Base-by-base conservation (phyloP, 306 rosid species). In the Rubus parviflorus region DNA sequence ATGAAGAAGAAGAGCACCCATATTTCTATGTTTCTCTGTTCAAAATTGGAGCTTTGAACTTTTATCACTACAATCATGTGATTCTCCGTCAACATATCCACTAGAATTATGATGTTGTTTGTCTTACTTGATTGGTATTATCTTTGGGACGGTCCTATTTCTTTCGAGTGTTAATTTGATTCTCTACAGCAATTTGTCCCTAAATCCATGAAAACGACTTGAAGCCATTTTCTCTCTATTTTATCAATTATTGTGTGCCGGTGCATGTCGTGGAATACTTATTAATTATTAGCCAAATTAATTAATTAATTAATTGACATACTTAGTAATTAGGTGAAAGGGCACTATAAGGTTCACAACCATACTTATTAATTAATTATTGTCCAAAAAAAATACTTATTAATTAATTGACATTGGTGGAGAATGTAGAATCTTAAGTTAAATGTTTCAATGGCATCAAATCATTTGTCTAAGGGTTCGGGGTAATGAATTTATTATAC, bases 1-100 rank as follows among this genome's bases (percentile, higher is more conserved):
- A 17, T 67, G 52, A 64, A 1, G 69, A 57, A 54, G 76, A 68
- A 75, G 67, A 62, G 70, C 12, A 5, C 51, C 85, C 90, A 81
- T 83, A 25, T 65, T 69, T 65, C 75, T 51, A 47, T 4, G 76
- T 48, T 14, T 74, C 75, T 61, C 37, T 71, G 46, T 37, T 17
- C 43, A 54, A 16, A 37, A 42, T 48, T 80, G 73, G 6, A 54
- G 54, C 60, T 51, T 15, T 38, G 49, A 38, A 47, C 6, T 43
- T 43, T 22, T 25, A 42, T 73, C 67, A 23, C 23, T 23, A 14
- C 41, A 60, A 30, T 61, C 22, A 51, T 42, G 37, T 58, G 56
- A 61, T 30, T 45, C 60, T 46, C 78, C 70, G 70, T 46, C 78
- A 3, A 47, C n/a, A 11, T 38, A 58, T 60, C 69, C 69, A 30